These are phyloP conservation scores for Tolypocladium tropicale DNA, from an alignment of 2,329 filamentous ascomycete species.

Conservation along the genomic window DNA sequence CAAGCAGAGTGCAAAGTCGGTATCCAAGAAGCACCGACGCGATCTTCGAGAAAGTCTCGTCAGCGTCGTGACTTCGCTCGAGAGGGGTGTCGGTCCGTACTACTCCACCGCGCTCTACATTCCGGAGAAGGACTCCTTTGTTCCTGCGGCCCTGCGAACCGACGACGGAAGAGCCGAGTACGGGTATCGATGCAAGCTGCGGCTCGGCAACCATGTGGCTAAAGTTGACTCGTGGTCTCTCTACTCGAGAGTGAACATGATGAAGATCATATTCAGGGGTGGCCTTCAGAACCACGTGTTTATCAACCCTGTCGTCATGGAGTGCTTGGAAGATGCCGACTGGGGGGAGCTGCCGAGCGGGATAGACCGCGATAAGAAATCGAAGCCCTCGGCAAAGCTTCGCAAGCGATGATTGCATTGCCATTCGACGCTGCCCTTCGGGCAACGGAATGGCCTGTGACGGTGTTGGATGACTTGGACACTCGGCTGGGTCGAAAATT, in stretches of 20 bases:
- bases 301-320: slow-evolving; percentile 25
- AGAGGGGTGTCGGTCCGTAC: slow-evolving; percentile 41
- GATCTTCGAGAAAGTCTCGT: slow-evolving; percentile 36
- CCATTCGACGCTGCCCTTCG: background rate
- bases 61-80: slow-evolving; percentile 44
- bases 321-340: slow-evolving; percentile 26
- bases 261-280: slow-evolving; percentile 36
- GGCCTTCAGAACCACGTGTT: slow-evolving; percentile 30
- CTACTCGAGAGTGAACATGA: slow-evolving; percentile 34
- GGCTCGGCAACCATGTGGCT: slow-evolving; percentile 33
- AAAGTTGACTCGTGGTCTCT: slow-evolving; percentile 42
- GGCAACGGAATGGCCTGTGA: background rate
- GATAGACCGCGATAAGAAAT: slow-evolving; percentile 2
- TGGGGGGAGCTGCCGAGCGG: slow-evolving; percentile 15
- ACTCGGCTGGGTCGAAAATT: background rate
- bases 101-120: slow-evolving; percentile 38
- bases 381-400: slow-evolving; percentile 6
- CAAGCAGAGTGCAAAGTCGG: slow-evolving; percentile 35
- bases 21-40: slow-evolving; percentile 38
- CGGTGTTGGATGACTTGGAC: background rate
- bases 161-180: slow-evolving; percentile 36
- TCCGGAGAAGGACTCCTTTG: slow-evolving; percentile 31
- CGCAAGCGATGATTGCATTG: slow-evolving; percentile 10
- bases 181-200: slow-evolving; percentile 42
- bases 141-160: slow-evolving; percentile 27